Conservation (phyloP, 352 stramenopile species). For the Thalassiosira livingstoniorum region DNA sequence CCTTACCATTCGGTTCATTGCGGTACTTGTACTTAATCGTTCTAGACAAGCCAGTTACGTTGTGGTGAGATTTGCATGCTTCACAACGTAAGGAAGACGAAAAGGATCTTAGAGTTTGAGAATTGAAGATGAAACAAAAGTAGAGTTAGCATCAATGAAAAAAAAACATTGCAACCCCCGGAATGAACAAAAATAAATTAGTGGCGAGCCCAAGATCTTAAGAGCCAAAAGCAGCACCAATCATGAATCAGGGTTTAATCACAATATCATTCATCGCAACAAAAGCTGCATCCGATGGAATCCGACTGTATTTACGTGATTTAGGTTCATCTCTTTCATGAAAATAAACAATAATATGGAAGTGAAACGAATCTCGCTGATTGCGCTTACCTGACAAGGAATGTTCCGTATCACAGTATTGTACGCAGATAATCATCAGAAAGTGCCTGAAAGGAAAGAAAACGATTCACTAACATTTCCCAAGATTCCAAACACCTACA, state of each 20-base stretch:
- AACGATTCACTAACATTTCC: too few relatives aligned
- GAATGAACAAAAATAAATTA: background rate
- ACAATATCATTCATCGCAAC: slow-evolving; percentile 48
- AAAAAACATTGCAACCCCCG: background rate
- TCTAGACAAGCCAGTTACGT: background rate
- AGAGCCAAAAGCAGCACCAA: background rate
- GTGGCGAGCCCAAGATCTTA: background rate
- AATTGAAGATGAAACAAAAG: background rate
- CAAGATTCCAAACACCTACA: background rate
- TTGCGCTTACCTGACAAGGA: too few relatives aligned
- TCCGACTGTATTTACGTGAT: slow-evolving; percentile 66
- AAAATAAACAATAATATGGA: background rate
- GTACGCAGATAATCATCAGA: background rate
- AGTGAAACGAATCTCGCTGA: too few relatives aligned
- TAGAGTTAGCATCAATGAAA: background rate
- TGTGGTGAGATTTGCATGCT: background rate
- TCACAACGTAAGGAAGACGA: background rate
- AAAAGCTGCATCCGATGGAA: slow-evolving; percentile 57
- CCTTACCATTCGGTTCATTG: too few relatives aligned
- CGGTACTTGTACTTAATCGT: background rate
- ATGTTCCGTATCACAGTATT: too few relatives aligned
- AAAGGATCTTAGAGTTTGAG: background rate
- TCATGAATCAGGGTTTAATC: slow-evolving; percentile 63
- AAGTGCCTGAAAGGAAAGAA: background rate
- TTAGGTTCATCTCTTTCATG: slow-evolving; percentile 55